A percentile compares a stretch with the other conserved stretches of the same genome.
Conservation (phyloP, 108 stramenopile genomes). For the Skeletonema costatum region DNA sequence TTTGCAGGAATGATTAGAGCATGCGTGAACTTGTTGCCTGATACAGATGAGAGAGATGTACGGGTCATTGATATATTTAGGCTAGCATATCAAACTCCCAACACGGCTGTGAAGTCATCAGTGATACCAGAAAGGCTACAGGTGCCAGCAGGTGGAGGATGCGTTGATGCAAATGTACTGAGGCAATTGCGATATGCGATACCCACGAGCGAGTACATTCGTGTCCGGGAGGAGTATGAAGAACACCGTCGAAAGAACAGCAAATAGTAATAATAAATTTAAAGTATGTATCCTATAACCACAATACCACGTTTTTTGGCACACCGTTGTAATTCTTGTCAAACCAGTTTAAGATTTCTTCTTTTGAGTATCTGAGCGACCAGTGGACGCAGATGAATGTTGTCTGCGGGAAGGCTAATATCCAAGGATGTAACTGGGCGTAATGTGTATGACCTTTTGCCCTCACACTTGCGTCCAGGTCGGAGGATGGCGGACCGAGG, state of each 20-base stretch:
- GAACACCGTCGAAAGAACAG: conserved; percentile 25
- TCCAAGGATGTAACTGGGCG: conserved; percentile 64
- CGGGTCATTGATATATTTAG: conserved; percentile 31
- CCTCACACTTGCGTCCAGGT: conserved; percentile 35
- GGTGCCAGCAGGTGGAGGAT: conserved; percentile 31
- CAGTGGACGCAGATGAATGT: conserved; percentile 67
- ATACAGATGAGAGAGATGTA: conserved; percentile 40
- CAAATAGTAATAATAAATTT: not conserved
- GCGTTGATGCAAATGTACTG: conserved; percentile 40
- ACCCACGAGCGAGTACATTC: conserved; percentile 43
- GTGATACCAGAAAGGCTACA: conserved; percentile 10
- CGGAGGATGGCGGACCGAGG: conserved; percentile 47
- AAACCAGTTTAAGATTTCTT: conserved; percentile 53
- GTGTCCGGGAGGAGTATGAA: conserved; percentile 44
- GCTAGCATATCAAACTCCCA: conserved; percentile 28
- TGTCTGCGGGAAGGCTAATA: conserved; percentile 56
- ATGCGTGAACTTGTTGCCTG: conserved; percentile 29
- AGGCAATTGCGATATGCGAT: conserved; percentile 36
- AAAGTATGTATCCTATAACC: conserved; percentile 38
- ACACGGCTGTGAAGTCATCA: conserved; percentile 6
- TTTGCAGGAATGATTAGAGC: conserved; percentile 43
- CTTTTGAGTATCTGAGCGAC: conserved; percentile 48
- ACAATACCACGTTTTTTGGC: conserved; percentile 61
- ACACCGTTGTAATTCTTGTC: conserved; percentile 57
- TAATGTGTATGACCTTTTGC: conserved; percentile 66